Evolutionary conservation across 2,329 filamentous ascomycete genomes (phyloP).

Genomic region (Madurella fahalii): DNA sequence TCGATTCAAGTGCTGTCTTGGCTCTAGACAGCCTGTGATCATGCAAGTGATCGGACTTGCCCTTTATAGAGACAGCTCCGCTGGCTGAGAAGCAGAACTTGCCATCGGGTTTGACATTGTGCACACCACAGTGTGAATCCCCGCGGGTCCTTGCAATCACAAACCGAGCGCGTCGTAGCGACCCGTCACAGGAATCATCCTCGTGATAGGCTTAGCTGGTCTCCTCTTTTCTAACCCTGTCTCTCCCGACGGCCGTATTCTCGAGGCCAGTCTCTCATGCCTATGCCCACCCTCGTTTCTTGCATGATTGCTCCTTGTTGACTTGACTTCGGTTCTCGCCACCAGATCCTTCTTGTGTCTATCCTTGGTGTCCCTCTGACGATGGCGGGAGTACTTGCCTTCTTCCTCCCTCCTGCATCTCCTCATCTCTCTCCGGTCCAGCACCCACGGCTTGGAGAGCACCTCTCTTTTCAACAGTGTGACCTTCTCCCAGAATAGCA

Average conservation of each 20-base stretch:
- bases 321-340: background rate
- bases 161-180: constrained; percentile 34
- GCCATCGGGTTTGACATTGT: background rate
- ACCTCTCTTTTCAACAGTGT: constrained; percentile 46
- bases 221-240: constrained; percentile 23
- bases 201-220: constrained; percentile 15
- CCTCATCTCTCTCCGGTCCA: constrained; percentile 46
- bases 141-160: constrained; percentile 21
- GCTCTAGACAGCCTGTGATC: background rate
- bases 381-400: constrained; percentile 16
- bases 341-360: constrained; percentile 10
- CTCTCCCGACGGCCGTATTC: constrained; percentile 1
- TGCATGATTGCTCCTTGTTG: background rate
- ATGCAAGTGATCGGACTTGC: too few relatives aligned
- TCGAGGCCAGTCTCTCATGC: constrained; percentile 3
- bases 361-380: constrained; percentile 16
- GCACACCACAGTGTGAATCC: background rate
- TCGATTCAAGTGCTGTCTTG: background rate
- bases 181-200: constrained; percentile 21
- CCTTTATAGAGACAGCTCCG: too few relatives aligned
- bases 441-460: constrained; percentile 51
- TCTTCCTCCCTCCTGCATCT: constrained; percentile 47
- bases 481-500: constrained; percentile 56
- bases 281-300: background rate
- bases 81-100: too few relatives aligned